These are phyloP conservation scores for Trichophyton rubrum DNA, from an alignment of 2,329 filamentous ascomycete species.

Conservation along the genomic window DNA sequence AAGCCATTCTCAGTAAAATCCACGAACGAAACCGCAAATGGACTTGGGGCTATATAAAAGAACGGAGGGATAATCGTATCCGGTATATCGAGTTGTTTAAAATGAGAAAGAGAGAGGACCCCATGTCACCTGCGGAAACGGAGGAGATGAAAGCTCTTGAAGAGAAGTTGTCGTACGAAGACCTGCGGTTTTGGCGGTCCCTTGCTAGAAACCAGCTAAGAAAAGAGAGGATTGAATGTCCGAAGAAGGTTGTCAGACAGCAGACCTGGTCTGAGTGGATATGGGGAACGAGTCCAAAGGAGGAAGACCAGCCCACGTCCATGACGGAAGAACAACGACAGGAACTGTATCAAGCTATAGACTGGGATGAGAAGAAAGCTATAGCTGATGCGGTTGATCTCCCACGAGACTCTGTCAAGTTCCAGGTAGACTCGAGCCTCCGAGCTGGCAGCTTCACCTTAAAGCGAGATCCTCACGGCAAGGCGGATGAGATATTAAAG, in stretches of 20 bases:
- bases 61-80: conserved; percentile 77
- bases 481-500: conserved; percentile 68
- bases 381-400: conserved; percentile 78
- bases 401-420: conserved; percentile 80
- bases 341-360: conserved; percentile 92
- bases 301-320: conserved; percentile 61
- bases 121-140: conserved; percentile 54
- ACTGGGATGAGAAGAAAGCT: conserved; percentile 93
- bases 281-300: conserved; percentile 62
- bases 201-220: conserved; percentile 85
- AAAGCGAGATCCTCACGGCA: conserved; percentile 69
- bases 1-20: conserved; percentile 83
- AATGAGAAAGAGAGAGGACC: conserved; percentile 67
- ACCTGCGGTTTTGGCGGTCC: conserved; percentile 93
- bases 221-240: conserved; percentile 82
- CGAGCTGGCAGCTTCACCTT: conserved; percentile 93
- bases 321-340: conserved; percentile 95
- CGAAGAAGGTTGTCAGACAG: conserved; percentile 51
- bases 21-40: conserved; percentile 85
- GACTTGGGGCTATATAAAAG: conserved; percentile 93
- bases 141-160: conserved; percentile 67
- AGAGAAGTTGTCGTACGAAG: conserved; percentile 81
- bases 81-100: conserved; percentile 93
- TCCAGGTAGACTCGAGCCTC: conserved; percentile 86
- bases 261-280: conserved; percentile 88